Conservation (phyloP, 805 yeast genomes). For the Metschnikowia hibisci region DNA sequence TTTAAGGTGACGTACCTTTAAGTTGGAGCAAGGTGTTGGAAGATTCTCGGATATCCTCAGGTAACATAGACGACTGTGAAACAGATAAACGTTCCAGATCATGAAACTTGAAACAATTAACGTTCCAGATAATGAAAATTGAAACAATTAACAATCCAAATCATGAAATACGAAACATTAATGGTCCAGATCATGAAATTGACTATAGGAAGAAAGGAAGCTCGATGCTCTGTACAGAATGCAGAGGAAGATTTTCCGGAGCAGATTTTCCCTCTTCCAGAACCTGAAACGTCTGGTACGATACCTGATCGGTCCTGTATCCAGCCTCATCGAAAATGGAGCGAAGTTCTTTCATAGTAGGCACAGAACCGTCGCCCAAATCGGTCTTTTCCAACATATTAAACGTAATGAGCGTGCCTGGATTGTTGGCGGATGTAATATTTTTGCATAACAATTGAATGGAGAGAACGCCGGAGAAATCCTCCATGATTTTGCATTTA, state of each 20-base stretch:
- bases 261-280: neutral
- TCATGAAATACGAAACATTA: too few relatives aligned
- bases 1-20: conserved; percentile 39
- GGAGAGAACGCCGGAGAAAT: conserved; percentile 32
- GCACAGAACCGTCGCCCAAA: conserved; percentile 11
- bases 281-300: conserved; percentile 3
- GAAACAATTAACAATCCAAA: too few relatives aligned
- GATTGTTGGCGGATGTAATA: conserved; percentile 22
- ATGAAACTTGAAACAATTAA: too few relatives aligned
- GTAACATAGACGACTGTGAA: too few relatives aligned
- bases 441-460: conserved; percentile 38
- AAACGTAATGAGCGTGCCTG: conserved; percentile 38
- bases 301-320: conserved; percentile 23
- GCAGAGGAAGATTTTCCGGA: neutral
- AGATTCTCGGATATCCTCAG: too few relatives aligned
- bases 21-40: too few relatives aligned
- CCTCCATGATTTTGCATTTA: conserved; percentile 39
- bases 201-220: conserved; percentile 41
- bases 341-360: conserved; percentile 14
- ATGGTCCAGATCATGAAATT: too few relatives aligned
- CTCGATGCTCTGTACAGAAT: conserved; percentile 22
- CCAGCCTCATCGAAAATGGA: conserved; percentile 26
- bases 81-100: too few relatives aligned
- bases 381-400: conserved; percentile 34
- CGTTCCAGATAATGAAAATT: too few relatives aligned